Base-by-base conservation (phyloP, 139 green algal genomes). In the Picocystis salinarum region DNA sequence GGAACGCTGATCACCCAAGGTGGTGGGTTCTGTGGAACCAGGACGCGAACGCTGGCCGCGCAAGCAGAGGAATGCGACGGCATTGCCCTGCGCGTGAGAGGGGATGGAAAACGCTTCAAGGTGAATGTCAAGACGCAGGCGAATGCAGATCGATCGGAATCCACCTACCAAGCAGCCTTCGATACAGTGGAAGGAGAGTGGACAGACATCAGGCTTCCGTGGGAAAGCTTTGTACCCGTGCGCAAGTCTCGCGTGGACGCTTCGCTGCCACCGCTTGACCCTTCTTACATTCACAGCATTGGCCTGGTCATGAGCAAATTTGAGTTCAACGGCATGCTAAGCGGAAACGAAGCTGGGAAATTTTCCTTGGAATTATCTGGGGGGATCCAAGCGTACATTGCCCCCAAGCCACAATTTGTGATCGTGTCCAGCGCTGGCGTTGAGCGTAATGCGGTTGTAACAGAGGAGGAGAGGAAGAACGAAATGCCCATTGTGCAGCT, bases 401-500 rank as follows among this genome's bases (percentile, higher is more conserved):
- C 46, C n/a, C 51, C 57, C 0, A 58, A 59, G 20, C 71, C 80
- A 0, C 59, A 71, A 52, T 25, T 37, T 20, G 10, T 85, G 6
- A 44, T 85, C 6, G 39, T 74, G 29, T 75, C 69, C 5, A 72
- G 58, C 2, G 78, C 75, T 1, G 77, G 56, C 12, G 70, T 83
- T 28, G 81, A 91, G 68, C 62, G 80, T 34, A 93, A 86, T 55
- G 75, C 75, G 1, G 56, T 75, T 33, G 73, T 91, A 22, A 76
- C 76, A 0, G 59, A 82, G 28, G 69, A 65, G 46, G 30, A 25
- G 0, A 59, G 77, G 23, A 67, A 69, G 40, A 29, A 45, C 22
- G 70, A 83, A 47, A 85, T 91, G 46, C 80, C 80, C 40, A 93
- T 91, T 30, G 64, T 93, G 18, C 74, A 83, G 48, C 61, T 88